phyloP scores from a whole-genome alignment of 331 rosid genomes.

The Quercus tomentella region DNA sequence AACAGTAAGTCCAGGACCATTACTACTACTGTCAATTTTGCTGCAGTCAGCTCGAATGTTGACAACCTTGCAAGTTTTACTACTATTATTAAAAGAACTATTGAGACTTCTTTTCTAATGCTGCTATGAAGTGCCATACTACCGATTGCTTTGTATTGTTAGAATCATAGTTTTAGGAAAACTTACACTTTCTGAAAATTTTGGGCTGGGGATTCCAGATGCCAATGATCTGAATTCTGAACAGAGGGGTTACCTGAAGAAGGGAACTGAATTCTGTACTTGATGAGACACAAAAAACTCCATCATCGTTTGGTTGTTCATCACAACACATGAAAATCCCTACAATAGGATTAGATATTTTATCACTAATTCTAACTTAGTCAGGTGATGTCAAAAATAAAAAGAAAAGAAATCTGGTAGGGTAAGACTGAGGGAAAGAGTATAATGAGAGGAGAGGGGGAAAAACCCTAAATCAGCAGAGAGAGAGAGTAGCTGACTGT shows the following conservation, averaged over 20 bases:
- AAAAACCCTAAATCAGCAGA: no score
- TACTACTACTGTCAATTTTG: not conserved
- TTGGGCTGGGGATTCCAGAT: conserved; percentile 48
- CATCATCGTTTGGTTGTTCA: conserved; percentile 40
- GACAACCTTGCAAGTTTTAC: not conserved
- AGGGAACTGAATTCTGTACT: conserved; percentile 71
- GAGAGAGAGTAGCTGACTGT: no score
- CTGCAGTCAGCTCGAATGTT: not conserved
- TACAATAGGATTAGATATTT: conserved; percentile 20
- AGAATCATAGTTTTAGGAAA: not conserved
- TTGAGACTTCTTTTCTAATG: conserved; percentile 2
- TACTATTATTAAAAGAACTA: not conserved
- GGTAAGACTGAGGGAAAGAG: no score
- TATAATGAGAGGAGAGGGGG: no score
- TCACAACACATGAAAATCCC: conserved; percentile 55
- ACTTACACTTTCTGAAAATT: no score
- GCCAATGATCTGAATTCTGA: conserved; percentile 73
- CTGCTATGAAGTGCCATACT: not conserved
- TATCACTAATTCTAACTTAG: conserved; percentile 15
- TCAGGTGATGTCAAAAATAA: not conserved
- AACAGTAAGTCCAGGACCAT: not conserved
- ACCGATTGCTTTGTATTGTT: conserved; percentile 3
- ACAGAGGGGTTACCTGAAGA: conserved; percentile 69
- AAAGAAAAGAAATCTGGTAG: not conserved
- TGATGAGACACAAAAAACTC: conserved; percentile 44